These are phyloP conservation scores for Groenewaldozyma auringiensis DNA, from an alignment of 1,139 yeast genomes.

Conservation along the genomic window DNA sequence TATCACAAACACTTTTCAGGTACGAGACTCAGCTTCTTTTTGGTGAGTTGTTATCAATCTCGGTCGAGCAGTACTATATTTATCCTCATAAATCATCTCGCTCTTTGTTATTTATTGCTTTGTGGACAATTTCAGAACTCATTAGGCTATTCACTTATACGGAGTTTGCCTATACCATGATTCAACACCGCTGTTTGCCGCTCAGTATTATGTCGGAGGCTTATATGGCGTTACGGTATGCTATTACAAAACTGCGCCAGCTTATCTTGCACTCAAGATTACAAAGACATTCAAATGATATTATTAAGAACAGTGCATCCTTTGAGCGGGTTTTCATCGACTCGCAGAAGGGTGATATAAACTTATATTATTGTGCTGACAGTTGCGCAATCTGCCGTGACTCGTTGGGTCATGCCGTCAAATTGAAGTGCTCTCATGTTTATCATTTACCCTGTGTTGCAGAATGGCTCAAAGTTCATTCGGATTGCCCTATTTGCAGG, in stretches of 20 bases:
- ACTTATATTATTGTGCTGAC: conserved; percentile 7
- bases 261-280: conserved; percentile 22
- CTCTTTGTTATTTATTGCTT: conserved; percentile 8
- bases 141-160: conserved; percentile 19
- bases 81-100: conserved; percentile 5
- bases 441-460: conserved; percentile 75
- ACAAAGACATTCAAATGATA: conserved; percentile 31
- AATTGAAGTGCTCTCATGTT: conserved; percentile 60
- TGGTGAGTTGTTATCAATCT: conserved; percentile 9
- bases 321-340: conserved; percentile 29
- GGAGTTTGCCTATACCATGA: conserved; percentile 21
- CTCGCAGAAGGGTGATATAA: conserved; percentile 36
- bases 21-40: conserved; percentile 10
- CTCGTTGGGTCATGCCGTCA: conserved; percentile 15
- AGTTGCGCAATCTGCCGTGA: conserved; percentile 59
- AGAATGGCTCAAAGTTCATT: conserved; percentile 77
- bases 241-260: conserved; percentile 22
- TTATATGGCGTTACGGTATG: conserved; percentile 22
- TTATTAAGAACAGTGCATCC: conserved; percentile 34
- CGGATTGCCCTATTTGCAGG: conserved; percentile 30
- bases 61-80: conserved; percentile 8
- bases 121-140: conserved; percentile 15
- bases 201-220: conserved; percentile 25
- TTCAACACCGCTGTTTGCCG: conserved; percentile 24
- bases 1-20: conserved; percentile 9